A percentile compares a stretch with the other conserved stretches of the same genome.
Evolutionary conservation across 257 asterid species (phyloP).

Genomic region (Haberlea rhodopensis): DNA sequence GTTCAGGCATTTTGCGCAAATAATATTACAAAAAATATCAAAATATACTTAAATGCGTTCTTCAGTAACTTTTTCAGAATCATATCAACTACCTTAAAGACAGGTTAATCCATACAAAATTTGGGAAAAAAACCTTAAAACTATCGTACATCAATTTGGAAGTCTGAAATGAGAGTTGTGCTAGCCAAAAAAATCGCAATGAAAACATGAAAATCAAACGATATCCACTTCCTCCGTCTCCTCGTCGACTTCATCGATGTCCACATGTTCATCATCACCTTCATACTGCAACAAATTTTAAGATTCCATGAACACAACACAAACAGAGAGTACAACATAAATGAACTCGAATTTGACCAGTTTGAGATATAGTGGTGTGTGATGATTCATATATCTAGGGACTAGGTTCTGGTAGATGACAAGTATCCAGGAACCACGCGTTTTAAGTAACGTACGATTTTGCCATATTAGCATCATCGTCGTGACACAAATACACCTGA

Average conservation of each 20-base stretch:
- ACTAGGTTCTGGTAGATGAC: not conserved
- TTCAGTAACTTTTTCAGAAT: not conserved
- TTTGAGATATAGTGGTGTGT: not conserved
- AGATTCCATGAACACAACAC: constrained; percentile 6
- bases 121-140: not conserved
- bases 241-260: constrained; percentile 55
- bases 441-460: no score
- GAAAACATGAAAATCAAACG: constrained; percentile 33
- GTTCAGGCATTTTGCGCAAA: not conserved
- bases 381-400: not conserved
- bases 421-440: not conserved
- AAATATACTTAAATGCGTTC: not conserved
- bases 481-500: not conserved
- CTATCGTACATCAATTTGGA: constrained; percentile 16
- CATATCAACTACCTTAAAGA: not conserved
- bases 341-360: not conserved
- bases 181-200: constrained; percentile 1
- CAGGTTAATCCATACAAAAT: not conserved
- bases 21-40: no score
- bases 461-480: not conserved
- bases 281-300: constrained; percentile 58
- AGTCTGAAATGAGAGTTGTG: constrained; percentile 19
- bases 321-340: not conserved
- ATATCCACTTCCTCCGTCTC: constrained; percentile 69
- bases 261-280: constrained; percentile 49